phyloP scores from a whole-genome alignment of 495 filamentous ascomycete genomes.

The Hypoxylon cercidicola region DNA sequence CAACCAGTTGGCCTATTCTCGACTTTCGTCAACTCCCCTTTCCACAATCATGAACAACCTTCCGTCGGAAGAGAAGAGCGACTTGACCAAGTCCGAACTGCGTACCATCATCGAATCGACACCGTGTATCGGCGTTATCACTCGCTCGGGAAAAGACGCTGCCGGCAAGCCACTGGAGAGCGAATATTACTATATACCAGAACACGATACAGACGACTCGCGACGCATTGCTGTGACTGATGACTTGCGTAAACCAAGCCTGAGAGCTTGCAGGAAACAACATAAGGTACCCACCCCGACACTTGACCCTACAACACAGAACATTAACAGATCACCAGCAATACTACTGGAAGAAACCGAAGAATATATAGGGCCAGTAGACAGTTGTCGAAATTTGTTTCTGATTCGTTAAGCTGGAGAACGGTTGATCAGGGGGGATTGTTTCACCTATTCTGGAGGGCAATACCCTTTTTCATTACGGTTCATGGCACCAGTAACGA shows the following conservation, averaged over 20 bases:
- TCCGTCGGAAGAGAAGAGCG: slow-evolving; percentile 70
- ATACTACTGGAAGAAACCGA: slow-evolving; percentile 92
- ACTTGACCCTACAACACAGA: slow-evolving; percentile 9
- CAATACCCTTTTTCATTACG: slow-evolving; percentile 15
- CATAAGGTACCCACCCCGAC: slow-evolving; percentile 80
- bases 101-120: slow-evolving; percentile 75
- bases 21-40: slow-evolving; percentile 90
- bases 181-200: slow-evolving; percentile 97
- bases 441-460: background rate
- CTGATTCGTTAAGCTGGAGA: background rate
- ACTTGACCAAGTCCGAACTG: slow-evolving; percentile 69
- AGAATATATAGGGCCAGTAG: slow-evolving; percentile 55
- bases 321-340: slow-evolving; percentile 63
- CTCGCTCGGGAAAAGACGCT: slow-evolving; percentile 92
- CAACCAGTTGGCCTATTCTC: slow-evolving; percentile 97
- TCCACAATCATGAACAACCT: slow-evolving; percentile 87
- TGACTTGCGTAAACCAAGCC: slow-evolving; percentile 84
- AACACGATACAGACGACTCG: slow-evolving; percentile 82
- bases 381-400: slow-evolving; percentile 14
- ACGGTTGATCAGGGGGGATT: background rate
- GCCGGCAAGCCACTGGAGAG: slow-evolving; percentile 93
- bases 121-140: slow-evolving; percentile 85
- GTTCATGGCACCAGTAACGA: slow-evolving; percentile 11
- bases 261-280: slow-evolving; percentile 88
- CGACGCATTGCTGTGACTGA: slow-evolving; percentile 85